Percentiles rank a stretch among this genome's conserved stretches.
These are phyloP conservation scores for Filobasidium wieringae DNA, from an alignment of 768 basidiomycete genomes.

Conservation along the genomic window DNA sequence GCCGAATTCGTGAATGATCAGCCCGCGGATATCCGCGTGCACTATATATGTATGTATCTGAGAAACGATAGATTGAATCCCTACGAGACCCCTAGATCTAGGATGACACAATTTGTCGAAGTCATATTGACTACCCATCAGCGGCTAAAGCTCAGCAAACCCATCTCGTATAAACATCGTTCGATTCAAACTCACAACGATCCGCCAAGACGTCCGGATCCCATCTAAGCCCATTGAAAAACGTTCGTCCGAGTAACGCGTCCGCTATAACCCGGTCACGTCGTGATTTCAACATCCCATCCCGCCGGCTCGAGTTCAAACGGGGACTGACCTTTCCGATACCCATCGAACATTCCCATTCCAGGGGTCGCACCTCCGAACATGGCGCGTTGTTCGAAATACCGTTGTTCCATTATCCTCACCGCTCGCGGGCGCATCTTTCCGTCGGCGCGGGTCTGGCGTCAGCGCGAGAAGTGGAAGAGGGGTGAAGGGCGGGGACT, in stretches of 20 bases:
- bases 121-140: not conserved
- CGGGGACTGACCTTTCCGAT: slow-evolving; percentile 10
- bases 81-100: not conserved
- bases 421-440: not conserved
- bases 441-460: not conserved
- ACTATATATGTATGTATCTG: not conserved
- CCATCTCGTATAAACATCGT: not conserved
- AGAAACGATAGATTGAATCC: not conserved
- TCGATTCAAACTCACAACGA: not conserved
- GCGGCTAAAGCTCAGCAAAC: not conserved
- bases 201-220: slow-evolving; percentile 8
- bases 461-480: too few relatives aligned
- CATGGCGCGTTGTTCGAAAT: slow-evolving; percentile 18
- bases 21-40: not conserved
- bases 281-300: not conserved
- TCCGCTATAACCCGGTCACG: slow-evolving; percentile 4
- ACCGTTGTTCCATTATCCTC: slow-evolving; percentile 17
- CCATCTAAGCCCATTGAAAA: slow-evolving; percentile 13
- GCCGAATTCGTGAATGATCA: too few relatives aligned
- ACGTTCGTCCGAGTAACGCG: slow-evolving; percentile 13
- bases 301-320: not conserved
- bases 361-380: slow-evolving; percentile 16
- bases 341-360: slow-evolving; percentile 16
- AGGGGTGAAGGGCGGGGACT: not conserved
- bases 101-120: not conserved